Evolutionary conservation across 768 basidiomycete species (phyloP).

Genomic region (Mycena rosella): DNA sequence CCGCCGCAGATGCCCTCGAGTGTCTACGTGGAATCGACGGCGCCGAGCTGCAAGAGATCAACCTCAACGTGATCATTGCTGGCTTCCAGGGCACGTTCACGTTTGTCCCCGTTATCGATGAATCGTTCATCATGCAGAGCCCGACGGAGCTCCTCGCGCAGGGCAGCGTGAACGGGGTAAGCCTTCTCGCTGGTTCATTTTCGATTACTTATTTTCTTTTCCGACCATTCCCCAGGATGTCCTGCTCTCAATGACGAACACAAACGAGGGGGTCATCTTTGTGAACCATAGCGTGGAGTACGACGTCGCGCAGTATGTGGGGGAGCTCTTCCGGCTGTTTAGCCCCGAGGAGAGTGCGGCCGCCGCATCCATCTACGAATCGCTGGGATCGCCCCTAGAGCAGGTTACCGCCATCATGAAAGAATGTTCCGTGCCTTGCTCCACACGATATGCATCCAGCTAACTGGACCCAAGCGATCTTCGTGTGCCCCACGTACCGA

Average conservation of each 20-base stretch:
- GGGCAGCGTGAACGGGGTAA: conserved; percentile 45
- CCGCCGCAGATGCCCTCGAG: neutral
- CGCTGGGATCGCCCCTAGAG: conserved; percentile 28
- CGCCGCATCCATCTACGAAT: conserved; percentile 32
- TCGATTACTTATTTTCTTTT: too few species aligned
- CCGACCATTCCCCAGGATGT: neutral
- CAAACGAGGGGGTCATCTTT: conserved; percentile 40
- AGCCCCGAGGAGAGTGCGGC: too few species aligned
- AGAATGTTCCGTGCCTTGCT: conserved; percentile 39
- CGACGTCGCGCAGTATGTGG: too few species aligned
- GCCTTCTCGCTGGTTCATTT: too few species aligned
- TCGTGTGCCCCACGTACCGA: conserved; percentile 43
- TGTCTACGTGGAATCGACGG: conserved; percentile 15
- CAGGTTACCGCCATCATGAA: conserved; percentile 38
- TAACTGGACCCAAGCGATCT: conserved; percentile 34
- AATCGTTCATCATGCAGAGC: conserved; percentile 45
- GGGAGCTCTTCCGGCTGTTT: too few species aligned
- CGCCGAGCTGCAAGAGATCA: too few species aligned
- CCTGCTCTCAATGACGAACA: conserved; percentile 41
- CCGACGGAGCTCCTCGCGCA: conserved; percentile 43
- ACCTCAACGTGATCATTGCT: too few species aligned
- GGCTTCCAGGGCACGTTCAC: too few species aligned
- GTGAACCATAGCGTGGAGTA: too few species aligned
- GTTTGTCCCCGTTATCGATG: conserved; percentile 49
- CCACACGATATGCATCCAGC: too few species aligned